Percentiles rank a stretch among this genome's conserved stretches.
phyloP scores from a whole-genome alignment of 306 rosid species.

The Cicer bijugum region DNA sequence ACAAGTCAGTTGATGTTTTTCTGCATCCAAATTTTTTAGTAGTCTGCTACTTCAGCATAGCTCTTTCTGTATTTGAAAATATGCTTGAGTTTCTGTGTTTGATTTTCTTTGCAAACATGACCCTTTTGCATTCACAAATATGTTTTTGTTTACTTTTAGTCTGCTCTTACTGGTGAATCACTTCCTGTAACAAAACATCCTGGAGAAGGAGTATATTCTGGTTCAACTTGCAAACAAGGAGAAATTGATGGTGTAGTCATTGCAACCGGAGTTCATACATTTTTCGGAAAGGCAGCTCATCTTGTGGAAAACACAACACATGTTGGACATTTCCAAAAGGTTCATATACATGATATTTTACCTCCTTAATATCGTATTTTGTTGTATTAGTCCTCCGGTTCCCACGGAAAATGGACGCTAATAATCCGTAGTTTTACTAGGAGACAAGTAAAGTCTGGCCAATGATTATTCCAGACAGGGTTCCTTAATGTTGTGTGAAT shows the following conservation, averaged over 20 bases:
- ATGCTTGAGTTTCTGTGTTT: too few species aligned
- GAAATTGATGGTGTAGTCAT: constrained; percentile 78
- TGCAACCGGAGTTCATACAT: constrained; percentile 85
- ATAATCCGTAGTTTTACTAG: too few species aligned
- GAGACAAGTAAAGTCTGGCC: too few species aligned
- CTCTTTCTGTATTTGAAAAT: too few species aligned
- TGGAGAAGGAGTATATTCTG: constrained; percentile 73
- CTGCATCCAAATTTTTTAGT: not conserved
- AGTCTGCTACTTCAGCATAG: too few species aligned
- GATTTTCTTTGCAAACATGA: too few species aligned
- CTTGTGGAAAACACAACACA: constrained; percentile 83
- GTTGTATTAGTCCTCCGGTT: too few species aligned
- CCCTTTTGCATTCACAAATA: constrained; percentile 26
- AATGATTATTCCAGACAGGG: too few species aligned
- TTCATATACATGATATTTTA: constrained; percentile 29
- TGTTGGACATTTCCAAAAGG: constrained; percentile 81
- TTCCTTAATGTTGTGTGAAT: constrained; percentile 1
- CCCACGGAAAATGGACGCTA: too few species aligned
- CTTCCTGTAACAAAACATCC: constrained; percentile 59
- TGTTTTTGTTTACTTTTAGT: constrained; percentile 48
- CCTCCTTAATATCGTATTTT: not conserved
- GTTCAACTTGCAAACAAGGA: constrained; percentile 90
- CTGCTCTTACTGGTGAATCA: constrained; percentile 85
- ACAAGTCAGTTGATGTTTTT: not conserved
- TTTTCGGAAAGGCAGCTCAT: constrained; percentile 83